Conservation (phyloP, 2,329 filamentous ascomycete species). For the Epichloe coenophiala region DNA sequence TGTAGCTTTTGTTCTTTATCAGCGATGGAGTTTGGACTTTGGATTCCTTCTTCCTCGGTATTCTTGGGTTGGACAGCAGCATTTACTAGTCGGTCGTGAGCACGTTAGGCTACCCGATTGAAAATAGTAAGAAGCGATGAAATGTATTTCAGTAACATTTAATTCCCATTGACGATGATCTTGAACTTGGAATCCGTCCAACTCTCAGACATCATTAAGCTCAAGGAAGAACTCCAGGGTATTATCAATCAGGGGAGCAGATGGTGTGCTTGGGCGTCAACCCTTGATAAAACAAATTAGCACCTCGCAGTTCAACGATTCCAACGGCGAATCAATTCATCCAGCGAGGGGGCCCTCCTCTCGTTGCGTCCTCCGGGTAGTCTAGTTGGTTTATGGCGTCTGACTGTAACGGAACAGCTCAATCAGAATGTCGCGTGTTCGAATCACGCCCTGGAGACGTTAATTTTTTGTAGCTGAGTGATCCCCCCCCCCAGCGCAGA, state of each 20-base stretch:
- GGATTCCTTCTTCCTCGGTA: too few relatives aligned
- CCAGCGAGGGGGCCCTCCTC: not conserved
- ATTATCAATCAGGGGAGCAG: not conserved
- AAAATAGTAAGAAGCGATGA: too few relatives aligned
- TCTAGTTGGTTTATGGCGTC: conserved; percentile 16
- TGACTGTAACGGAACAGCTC: conserved; percentile 13
- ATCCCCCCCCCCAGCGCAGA: not conserved
- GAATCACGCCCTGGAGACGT: conserved; percentile 13
- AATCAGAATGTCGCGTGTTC: conserved; percentile 16
- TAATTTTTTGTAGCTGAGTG: conserved; percentile 1
- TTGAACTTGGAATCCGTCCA: too few relatives aligned
- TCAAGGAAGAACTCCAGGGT: too few relatives aligned
- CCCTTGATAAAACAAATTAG: not conserved
- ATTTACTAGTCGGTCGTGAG: not conserved
- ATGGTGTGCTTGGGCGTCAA: not conserved
- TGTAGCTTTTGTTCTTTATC: not conserved
- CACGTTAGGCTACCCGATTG: too few relatives aligned
- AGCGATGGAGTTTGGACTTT: conserved; percentile 7
- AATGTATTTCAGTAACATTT: too few relatives aligned
- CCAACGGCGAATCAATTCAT: not conserved
- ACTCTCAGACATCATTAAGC: too few relatives aligned
- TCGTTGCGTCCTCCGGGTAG: conserved; percentile 10
- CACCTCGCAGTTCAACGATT: not conserved
- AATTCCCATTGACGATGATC: too few relatives aligned
- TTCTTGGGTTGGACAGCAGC: not conserved